Evolutionary conservation across 306 rosid genomes (phyloP), one percentile per base, ranked within the genome.

Genomic region (Begonia loranthoides): DNA sequence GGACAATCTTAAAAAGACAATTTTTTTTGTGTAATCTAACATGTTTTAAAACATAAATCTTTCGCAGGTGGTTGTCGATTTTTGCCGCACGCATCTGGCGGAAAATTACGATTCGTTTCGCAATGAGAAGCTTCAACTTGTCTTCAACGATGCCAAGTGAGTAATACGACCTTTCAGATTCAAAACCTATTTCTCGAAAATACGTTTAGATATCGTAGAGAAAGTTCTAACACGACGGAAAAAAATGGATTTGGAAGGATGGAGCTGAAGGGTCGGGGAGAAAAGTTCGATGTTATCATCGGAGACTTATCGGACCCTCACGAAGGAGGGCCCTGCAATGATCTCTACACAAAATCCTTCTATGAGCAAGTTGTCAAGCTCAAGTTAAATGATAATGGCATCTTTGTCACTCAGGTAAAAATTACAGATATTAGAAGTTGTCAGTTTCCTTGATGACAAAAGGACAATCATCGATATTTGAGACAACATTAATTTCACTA

Each of bases 241-340:
- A 28, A 45, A 28, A 24, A 10, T 45, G 36, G 7, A 38, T 28
- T 28, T 4, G 4, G 13, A 33, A 64, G 75, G 70, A 52, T 17
- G 13, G 64, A 62, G 58, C 40, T 64, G 33, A 66, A 45, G 63
- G 49, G 62, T 16, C 50, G 34, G 15, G 58, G 34, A 39, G 70
- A 70, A 38, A 70, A 45, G 56, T 70, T 58, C 45, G 67, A 70
- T 34, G 70, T 64, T 47, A 70, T 70, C 45, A 38, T 64, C 8
- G 66, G 70, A 13, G 75, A 70, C 54, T 22, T 70, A 45, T 41
- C 63, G 5, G 75, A 64, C 36, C 75, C 75, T 21, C 58, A 64
- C 10, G 70, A 70, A 57, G 70, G 70, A 70, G 70, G 75, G 57
- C 66, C 70, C 3, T 64, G 67, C 59, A 64, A 70, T 39, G 24